Percentiles rank a stretch among this genome's conserved stretches.
Evolutionary conservation across 106 monocot species (phyloP).

Genomic region (Dioscorea zingiberensis): DNA sequence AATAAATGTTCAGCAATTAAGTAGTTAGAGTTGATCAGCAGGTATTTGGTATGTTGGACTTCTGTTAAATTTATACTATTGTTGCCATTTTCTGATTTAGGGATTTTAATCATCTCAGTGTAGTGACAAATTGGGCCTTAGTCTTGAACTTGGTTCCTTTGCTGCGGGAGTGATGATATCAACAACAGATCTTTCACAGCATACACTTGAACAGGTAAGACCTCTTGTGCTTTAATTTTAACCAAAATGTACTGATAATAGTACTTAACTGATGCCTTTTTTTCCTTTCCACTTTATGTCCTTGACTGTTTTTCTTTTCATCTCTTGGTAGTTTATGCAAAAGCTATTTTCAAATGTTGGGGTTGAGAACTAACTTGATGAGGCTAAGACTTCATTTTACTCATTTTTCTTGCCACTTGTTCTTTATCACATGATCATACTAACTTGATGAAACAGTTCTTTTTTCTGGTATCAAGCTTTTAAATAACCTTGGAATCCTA

Average conservation of each 20-base stretch:
- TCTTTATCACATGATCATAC: no score
- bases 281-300: no score
- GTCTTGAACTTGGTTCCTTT: constrained; percentile 96
- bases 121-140: constrained; percentile 93
- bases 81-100: constrained; percentile 4
- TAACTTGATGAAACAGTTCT: no score
- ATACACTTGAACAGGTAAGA: constrained; percentile 89
- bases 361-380: no score
- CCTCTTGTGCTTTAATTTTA: background rate
- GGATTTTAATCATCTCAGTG: constrained; percentile 43
- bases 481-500: no score
- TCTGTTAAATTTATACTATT: background rate
- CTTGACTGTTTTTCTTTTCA: background rate
- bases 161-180: constrained; percentile 97
- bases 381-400: no score
- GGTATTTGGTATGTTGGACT: background rate
- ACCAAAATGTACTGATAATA: background rate
- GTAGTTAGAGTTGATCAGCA: no score
- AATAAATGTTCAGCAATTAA: no score
- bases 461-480: no score
- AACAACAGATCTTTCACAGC: constrained; percentile 89
- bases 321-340: background rate
- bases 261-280: no score
- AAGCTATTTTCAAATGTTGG: no score
- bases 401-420: no score